Conservation (phyloP, 495 filamentous ascomycete species). For the Aspergillus mulundensis region DNA sequence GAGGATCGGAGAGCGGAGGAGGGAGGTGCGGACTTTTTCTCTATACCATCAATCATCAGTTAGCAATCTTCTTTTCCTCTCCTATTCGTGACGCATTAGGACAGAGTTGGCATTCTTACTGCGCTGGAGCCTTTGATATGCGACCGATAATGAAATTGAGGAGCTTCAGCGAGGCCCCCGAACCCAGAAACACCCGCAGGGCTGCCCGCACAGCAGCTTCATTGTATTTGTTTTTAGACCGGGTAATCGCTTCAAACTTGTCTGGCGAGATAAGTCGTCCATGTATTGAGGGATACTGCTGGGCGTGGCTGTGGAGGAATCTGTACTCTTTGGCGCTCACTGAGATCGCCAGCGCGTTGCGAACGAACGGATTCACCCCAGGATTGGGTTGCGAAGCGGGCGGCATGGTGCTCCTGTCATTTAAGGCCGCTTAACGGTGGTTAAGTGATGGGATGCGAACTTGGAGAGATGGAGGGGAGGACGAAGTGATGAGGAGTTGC, state of each 20-base stretch:
- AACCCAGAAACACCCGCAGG: slow-evolving; percentile 69
- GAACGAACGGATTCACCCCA: slow-evolving; percentile 30
- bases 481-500: slow-evolving; percentile 1
- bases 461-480: neutral
- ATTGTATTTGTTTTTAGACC: slow-evolving; percentile 65
- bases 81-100: neutral
- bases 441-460: neutral
- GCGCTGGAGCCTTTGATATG: slow-evolving; percentile 34
- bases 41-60: slow-evolving; percentile 16
- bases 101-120: slow-evolving; percentile 20
- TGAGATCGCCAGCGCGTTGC: slow-evolving; percentile 77
- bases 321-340: slow-evolving; percentile 83
- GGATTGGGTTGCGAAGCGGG: slow-evolving; percentile 12
- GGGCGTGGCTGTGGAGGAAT: slow-evolving; percentile 72
- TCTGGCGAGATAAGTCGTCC: slow-evolving; percentile 56
- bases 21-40: slow-evolving; percentile 42
- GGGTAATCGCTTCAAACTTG: slow-evolving; percentile 48
- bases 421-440: neutral
- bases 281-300: slow-evolving; percentile 52
- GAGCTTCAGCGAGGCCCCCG: slow-evolving; percentile 64
- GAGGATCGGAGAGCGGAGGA: slow-evolving; percentile 67
- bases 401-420: slow-evolving; percentile 14
- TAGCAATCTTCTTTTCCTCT: neutral
- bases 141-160: slow-evolving; percentile 54
- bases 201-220: slow-evolving; percentile 72